Base-by-base conservation (phyloP, 805 yeast species). In the Candida vartiovaarae region DNA sequence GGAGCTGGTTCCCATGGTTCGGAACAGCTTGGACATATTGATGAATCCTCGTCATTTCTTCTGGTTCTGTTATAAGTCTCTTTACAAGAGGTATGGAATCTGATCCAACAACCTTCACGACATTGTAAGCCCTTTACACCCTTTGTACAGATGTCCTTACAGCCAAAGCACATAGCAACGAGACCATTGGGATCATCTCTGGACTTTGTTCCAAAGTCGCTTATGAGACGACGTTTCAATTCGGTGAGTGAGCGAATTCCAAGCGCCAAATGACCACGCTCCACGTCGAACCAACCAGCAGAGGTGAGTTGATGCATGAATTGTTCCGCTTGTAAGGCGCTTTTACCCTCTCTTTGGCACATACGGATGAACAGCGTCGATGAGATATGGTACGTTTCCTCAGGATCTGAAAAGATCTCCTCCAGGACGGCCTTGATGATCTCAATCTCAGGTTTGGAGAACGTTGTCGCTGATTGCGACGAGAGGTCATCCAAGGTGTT, bases 201-300 rank as follows among this genome's bases (percentile, higher is more conserved):
- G 1, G 54, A 39, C 40, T 43, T 56, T 0, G 54, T 43, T 1
- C 76, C 79, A 49, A 63, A 75, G 26, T 71, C 62, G 28, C 70
- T 72, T 3, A 66, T 49, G 35, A 80, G 53, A 49, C 66, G 72
- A 34, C 59, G 60, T 42, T 68, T 65, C 36, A 80, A 60, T 50
- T 80, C 86, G 9, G 72, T 61, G 6, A 78, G 46, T 1, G 73
- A 55, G 26, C 75, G 57, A 1, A 68, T 51, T 3, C 78, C 70
- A 20, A 59, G 62, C 40, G 55, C 64, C 50, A 51, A 75, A 29
- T 46, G 63, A 48, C 60, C 66, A 28, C 29, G 20, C 6, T 53
- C 66, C 53, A 31, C n/a, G 47, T 65, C 68, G 7, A 79, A 57
- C 83, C 83, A 78, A n/a, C 78, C 81, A 41, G 68, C 73, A 39